Evolutionary conservation across 2,329 filamentous ascomycete genomes (phyloP).

Genomic region (Fusarium robinianum): DNA sequence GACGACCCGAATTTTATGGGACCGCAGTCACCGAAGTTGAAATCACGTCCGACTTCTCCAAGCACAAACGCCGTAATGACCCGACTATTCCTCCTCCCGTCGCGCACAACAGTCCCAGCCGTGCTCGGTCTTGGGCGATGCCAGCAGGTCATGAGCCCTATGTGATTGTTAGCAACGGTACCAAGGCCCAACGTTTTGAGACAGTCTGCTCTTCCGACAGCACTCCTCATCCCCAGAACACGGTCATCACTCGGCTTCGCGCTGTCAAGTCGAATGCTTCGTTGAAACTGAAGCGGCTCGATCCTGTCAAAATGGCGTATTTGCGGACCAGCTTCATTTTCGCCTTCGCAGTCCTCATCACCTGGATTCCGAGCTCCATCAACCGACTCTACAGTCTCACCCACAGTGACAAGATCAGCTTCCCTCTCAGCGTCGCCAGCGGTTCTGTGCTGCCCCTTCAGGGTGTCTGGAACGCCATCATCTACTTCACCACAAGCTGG

Average conservation of each 20-base stretch:
- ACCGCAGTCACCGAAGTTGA: slow-evolving; percentile 57
- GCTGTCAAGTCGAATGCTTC: slow-evolving; percentile 38
- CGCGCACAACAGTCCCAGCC: slow-evolving; percentile 19
- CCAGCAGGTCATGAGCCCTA: slow-evolving; percentile 22
- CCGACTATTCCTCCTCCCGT: slow-evolving; percentile 24
- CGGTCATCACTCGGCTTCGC: slow-evolving; percentile 31
- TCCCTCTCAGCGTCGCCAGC: slow-evolving; percentile 68
- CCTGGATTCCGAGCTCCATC: slow-evolving; percentile 68
- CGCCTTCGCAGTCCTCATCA: slow-evolving; percentile 61
- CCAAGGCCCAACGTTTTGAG: slow-evolving; percentile 35
- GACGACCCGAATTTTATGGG: slow-evolving; percentile 46
- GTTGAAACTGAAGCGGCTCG: slow-evolving; percentile 43
- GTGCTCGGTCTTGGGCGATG: slow-evolving; percentile 34
- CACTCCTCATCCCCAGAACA: slow-evolving; percentile 10
- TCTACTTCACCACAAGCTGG: slow-evolving; percentile 73
- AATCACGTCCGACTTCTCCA: slow-evolving; percentile 43
- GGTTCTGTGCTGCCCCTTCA: slow-evolving; percentile 76
- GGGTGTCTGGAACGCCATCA: slow-evolving; percentile 78
- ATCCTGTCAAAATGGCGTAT: slow-evolving; percentile 63
- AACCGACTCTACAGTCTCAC: slow-evolving; percentile 73
- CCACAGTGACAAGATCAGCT: slow-evolving; percentile 55
- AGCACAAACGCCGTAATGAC: slow-evolving; percentile 5
- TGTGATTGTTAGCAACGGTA: slow-evolving; percentile 12
- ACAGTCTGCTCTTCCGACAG: slow-evolving; percentile 38
- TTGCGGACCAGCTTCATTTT: slow-evolving; percentile 65